Conservation (phyloP, 2,329 filamentous ascomycete genomes). For the Biscogniauxia sp. region DNA sequence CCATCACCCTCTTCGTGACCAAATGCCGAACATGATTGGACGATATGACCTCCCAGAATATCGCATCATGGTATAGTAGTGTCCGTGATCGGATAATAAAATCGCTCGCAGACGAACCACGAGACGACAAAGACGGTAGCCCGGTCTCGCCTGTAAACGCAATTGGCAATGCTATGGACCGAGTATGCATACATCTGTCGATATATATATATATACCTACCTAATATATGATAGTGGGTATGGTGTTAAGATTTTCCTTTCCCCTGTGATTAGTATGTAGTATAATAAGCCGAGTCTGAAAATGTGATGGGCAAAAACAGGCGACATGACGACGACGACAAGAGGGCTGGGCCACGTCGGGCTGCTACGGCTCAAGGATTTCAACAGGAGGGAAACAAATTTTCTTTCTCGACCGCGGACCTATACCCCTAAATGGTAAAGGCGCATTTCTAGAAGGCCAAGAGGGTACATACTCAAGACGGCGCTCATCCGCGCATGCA, state of each 20-base stretch:
- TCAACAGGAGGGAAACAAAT: background rate
- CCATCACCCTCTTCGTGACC: background rate
- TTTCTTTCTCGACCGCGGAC: background rate
- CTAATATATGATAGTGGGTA: background rate
- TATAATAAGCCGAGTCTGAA: too few relatives aligned
- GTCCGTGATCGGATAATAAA: background rate
- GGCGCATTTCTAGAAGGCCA: background rate
- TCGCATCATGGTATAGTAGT: background rate
- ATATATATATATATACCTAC: too few relatives aligned
- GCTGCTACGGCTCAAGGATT: background rate
- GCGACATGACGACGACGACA: too few relatives aligned
- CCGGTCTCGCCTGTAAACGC: background rate
- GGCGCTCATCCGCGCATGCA: background rate
- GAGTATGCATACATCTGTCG: background rate
- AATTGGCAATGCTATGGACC: background rate
- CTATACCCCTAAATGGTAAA: background rate
- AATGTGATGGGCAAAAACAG: too few relatives aligned
- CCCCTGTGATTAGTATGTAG: too few relatives aligned
- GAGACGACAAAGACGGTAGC: background rate
- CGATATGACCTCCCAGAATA: background rate
- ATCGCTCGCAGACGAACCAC: background rate
- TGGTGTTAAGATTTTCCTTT: background rate
- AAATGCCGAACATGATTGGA: background rate
- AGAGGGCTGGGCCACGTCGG: background rate
- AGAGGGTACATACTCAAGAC: background rate